Evolutionary conservation across 106 monocot species (phyloP), one percentile per base, ranked within the genome.

Genomic region (Apostasia ramifera): DNA sequence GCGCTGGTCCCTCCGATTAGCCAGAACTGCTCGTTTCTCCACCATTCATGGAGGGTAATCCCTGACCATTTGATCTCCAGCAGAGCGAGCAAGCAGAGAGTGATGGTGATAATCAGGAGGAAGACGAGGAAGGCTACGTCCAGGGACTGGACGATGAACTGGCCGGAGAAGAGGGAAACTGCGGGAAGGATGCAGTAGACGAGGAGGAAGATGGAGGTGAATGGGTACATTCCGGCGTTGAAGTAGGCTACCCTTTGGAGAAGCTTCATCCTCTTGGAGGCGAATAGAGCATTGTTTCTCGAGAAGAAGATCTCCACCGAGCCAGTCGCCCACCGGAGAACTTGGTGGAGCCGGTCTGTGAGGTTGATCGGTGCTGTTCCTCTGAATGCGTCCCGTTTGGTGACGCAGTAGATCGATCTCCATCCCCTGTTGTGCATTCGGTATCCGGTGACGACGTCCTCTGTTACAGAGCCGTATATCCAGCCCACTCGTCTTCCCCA

Each of bases 281-380:
- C 98, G 61, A 98, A 83, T 12, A 98, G 65, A 0, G 98, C 93
- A 40, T 98, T 98, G 87, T 98, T 98, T 6, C 79, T 71, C 2
- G 98, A 98, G 78, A 98, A 98, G 98, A 98, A 98, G 61, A 98
- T 98, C 93, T 98, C 98, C n/a, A 98, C 98, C 0, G 98, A 98
- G 5, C 97, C 97, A 0, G 97, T 98, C 4, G 97, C 97, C 97
- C 97, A 98, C 0, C 97, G 92, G 42, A 98, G 92, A 12, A 98
- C 97, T 66, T 92, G 97, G 66, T 98, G 97, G 26, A 98, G 83
- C 48, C 97, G 44, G 69, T 98, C 92, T 7, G 97, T 98, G 14
- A 98, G 86, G 53, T 98, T 98, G 61, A 98, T 92, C 3, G 97
- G 97, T 5, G 97, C 97, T 1, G 97, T 92, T 38, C 97, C 97